phyloP scores from a whole-genome alignment of 2,329 filamentous ascomycete species.

The Talaromyces funiculosus region DNA sequence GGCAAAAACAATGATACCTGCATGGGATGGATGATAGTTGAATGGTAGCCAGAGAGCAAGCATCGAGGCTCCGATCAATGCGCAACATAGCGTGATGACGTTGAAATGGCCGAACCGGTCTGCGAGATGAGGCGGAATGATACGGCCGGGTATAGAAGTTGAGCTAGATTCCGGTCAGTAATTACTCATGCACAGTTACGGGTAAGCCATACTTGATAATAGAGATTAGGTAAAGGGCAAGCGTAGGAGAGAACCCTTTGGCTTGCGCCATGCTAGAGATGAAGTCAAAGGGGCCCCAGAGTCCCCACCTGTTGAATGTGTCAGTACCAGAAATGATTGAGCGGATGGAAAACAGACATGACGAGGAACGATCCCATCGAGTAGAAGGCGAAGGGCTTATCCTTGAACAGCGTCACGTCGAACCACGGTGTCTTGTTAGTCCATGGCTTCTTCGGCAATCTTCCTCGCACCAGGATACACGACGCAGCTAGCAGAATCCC shows the following conservation, averaged over 20 bases:
- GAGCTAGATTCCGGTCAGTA: slow-evolving; percentile 14
- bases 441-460: slow-evolving; percentile 27
- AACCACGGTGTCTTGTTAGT: slow-evolving; percentile 23
- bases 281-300: slow-evolving; percentile 24
- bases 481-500: slow-evolving; percentile 18
- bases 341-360: slow-evolving; percentile 18
- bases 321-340: neutral
- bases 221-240: slow-evolving; percentile 23
- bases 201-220: slow-evolving; percentile 21
- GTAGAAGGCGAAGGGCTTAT: slow-evolving; percentile 23
- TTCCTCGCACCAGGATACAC: slow-evolving; percentile 19
- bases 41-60: slow-evolving; percentile 27
- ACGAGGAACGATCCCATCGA: slow-evolving; percentile 22
- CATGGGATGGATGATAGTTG: slow-evolving; percentile 22
- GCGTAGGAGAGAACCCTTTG: slow-evolving; percentile 17
- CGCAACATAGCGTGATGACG: slow-evolving; percentile 17
- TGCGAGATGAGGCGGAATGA: slow-evolving; percentile 21
- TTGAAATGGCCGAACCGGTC: slow-evolving; percentile 27
- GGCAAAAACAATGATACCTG: slow-evolving; percentile 25
- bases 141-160: slow-evolving; percentile 23
- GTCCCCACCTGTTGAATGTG: slow-evolving; percentile 18
- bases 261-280: slow-evolving; percentile 17
- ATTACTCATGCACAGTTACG: neutral
- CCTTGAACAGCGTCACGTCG: slow-evolving; percentile 21
- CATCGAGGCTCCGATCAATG: slow-evolving; percentile 18